phyloP scores from a whole-genome alignment of 768 basidiomycete species.

The Cyclocybe cylindracea region DNA sequence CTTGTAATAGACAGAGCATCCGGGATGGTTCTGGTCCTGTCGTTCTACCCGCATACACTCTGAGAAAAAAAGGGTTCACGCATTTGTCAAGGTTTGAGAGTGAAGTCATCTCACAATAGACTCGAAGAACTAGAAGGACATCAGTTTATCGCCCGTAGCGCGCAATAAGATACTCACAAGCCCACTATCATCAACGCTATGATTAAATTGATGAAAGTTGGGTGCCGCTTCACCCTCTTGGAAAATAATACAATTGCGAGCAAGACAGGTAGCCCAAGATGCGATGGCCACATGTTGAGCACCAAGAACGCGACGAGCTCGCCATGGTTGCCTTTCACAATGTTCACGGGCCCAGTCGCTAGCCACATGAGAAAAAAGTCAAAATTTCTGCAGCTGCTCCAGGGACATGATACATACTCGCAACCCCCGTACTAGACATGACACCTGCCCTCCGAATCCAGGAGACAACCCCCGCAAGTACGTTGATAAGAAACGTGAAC shows the following conservation, averaged over 20 bases:
- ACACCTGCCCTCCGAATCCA: background rate
- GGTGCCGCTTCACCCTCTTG: constrained; percentile 43
- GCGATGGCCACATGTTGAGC: constrained; percentile 51
- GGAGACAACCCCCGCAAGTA: background rate
- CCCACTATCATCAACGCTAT: constrained; percentile 48
- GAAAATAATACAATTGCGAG: constrained; percentile 39
- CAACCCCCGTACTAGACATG: constrained; percentile 1
- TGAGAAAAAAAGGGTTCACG: constrained; percentile 13
- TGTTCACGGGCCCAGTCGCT: constrained; percentile 28
- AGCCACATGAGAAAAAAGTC: background rate
- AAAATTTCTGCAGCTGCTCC: background rate
- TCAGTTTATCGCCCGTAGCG: background rate
- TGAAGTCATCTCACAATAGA: constrained; percentile 28
- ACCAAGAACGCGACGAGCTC: constrained; percentile 43
- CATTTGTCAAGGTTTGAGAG: background rate
- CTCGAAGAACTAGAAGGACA: constrained; percentile 34
- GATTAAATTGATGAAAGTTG: constrained; percentile 48
- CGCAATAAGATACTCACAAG: constrained; percentile 30
- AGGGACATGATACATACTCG: background rate
- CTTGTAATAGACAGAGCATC: constrained; percentile 45
- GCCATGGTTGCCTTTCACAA: constrained; percentile 41
- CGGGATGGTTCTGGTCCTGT: constrained; percentile 46
- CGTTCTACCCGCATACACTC: constrained; percentile 41
- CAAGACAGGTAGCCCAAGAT: constrained; percentile 47
- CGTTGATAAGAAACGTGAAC: background rate